A percentile compares a stretch with the other conserved stretches of the same genome.
Conservation (phyloP, 2,329 filamentous ascomycete genomes). For the Ophiosphaerella korrae region DNA sequence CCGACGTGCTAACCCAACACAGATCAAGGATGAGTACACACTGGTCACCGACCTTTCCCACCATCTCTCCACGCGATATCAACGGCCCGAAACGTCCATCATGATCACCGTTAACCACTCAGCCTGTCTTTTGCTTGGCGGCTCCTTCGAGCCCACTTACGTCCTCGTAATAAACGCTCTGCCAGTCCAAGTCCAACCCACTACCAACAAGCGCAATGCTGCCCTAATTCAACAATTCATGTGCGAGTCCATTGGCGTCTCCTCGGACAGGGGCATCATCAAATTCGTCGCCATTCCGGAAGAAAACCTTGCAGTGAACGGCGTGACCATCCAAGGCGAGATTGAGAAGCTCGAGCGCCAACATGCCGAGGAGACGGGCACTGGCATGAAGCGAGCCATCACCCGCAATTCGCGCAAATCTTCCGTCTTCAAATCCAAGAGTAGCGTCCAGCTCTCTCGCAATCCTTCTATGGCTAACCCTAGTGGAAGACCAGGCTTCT, state of each 20-base stretch:
- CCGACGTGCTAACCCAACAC: constrained; percentile 25
- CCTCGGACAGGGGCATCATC: constrained; percentile 70
- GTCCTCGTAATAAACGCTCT: constrained; percentile 75
- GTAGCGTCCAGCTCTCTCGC: constrained; percentile 44
- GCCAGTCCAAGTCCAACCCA: constrained; percentile 69
- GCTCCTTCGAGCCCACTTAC: constrained; percentile 79
- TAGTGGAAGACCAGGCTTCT: constrained; percentile 30
- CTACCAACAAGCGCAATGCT: constrained; percentile 81
- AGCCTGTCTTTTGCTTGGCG: constrained; percentile 74
- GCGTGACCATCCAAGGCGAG: constrained; percentile 71
- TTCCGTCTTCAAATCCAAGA: constrained; percentile 42
- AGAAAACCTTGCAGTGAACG: constrained; percentile 72
- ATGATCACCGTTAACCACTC: constrained; percentile 78
- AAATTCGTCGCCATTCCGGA: constrained; percentile 73
- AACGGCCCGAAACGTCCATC: constrained; percentile 73
- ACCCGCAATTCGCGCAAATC: constrained; percentile 45
- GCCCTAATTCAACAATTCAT: constrained; percentile 78
- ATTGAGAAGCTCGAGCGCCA: constrained; percentile 63
- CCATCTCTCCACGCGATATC: constrained; percentile 75
- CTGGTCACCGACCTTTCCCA: constrained; percentile 76
- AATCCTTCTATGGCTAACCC: constrained; percentile 37
- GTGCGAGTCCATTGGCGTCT: constrained; percentile 70
- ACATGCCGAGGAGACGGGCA: constrained; percentile 48
- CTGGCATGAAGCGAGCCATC: constrained; percentile 50
- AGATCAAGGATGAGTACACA: constrained; percentile 77